These are phyloP conservation scores for Backusella macrospora DNA, from an alignment of 192 early-diverging fungal species.

Conservation along the genomic window DNA sequence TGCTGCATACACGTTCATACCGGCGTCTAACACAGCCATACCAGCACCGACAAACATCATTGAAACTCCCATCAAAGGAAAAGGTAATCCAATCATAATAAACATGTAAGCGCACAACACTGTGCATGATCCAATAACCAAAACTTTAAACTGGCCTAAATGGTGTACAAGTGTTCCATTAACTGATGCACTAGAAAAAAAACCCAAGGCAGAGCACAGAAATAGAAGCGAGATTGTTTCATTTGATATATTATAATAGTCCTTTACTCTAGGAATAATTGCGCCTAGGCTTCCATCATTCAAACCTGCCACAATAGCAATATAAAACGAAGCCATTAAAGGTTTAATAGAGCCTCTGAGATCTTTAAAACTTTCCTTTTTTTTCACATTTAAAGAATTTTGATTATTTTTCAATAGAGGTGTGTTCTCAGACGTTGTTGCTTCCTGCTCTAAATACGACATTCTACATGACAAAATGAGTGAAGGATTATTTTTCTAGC, in stretches of 20 bases:
- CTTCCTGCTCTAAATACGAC: not conserved
- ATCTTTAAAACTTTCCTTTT: slow-evolving; percentile 22
- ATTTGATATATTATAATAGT: slow-evolving; percentile 38
- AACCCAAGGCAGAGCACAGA: slow-evolving; percentile 31
- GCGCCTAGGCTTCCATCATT: slow-evolving; percentile 35
- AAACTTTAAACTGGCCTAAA: slow-evolving; percentile 23
- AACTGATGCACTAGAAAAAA: slow-evolving; percentile 23
- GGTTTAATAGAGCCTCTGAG: not conserved
- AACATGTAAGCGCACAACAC: slow-evolving; percentile 23
- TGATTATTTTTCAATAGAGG: not conserved
- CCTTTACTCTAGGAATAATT: slow-evolving; percentile 37
- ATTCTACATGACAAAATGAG: not conserved
- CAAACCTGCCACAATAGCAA: slow-evolving; percentile 23
- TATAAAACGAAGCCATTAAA: slow-evolving; percentile 20
- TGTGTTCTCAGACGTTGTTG: not conserved
- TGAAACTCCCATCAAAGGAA: slow-evolving; percentile 28
- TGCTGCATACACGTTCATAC: slow-evolving; percentile 36
- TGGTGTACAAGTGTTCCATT: slow-evolving; percentile 36
- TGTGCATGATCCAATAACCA: slow-evolving; percentile 12
- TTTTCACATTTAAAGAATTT: not conserved
- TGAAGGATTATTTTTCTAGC: not conserved
- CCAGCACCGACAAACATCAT: slow-evolving; percentile 35
- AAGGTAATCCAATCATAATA: slow-evolving; percentile 28
- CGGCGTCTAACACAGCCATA: slow-evolving; percentile 37
- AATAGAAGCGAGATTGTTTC: slow-evolving; percentile 32